These are phyloP conservation scores for Ceratonia siliqua DNA, from an alignment of 306 rosid genomes.

Conservation along the genomic window DNA sequence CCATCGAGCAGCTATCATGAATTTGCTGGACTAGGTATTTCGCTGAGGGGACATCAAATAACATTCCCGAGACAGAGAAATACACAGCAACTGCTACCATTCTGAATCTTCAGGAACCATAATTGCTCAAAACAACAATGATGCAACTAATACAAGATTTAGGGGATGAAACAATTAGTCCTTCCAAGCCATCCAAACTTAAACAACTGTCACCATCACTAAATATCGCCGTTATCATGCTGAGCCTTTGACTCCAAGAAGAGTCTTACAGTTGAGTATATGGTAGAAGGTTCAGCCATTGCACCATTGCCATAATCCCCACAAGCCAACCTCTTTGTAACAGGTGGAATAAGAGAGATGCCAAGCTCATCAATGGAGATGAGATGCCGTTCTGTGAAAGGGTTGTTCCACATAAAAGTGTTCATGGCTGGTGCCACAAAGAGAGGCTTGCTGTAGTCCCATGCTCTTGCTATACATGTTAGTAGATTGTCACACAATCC, in stretches of 20 bases:
- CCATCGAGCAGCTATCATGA: neutral
- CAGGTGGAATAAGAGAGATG: slow-evolving; percentile 69
- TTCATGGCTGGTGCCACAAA: slow-evolving; percentile 92
- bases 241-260: slow-evolving; percentile 62
- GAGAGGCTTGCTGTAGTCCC: slow-evolving; percentile 80
- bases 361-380: slow-evolving; percentile 70
- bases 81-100: neutral
- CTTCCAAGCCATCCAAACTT: slow-evolving; percentile 20
- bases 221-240: slow-evolving; percentile 44
- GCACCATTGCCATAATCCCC: slow-evolving; percentile 96
- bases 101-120: neutral
- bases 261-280: slow-evolving; percentile 84
- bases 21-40: neutral
- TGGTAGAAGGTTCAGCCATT: slow-evolving; percentile 90
- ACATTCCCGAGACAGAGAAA: neutral
- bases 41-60: no score
- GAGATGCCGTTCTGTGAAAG: slow-evolving; percentile 69
- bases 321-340: slow-evolving; percentile 64
- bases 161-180: slow-evolving; percentile 13
- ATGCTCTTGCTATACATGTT: slow-evolving; percentile 78
- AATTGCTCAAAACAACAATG: slow-evolving; percentile 18
- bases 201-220: slow-evolving; percentile 31
- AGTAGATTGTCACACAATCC: slow-evolving; percentile 83
- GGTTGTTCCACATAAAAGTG: slow-evolving; percentile 68
- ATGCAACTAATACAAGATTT: slow-evolving; percentile 19